phyloP scores from a whole-genome alignment of 139 green algal genomes.

The Chlorella vulgaris region DNA sequence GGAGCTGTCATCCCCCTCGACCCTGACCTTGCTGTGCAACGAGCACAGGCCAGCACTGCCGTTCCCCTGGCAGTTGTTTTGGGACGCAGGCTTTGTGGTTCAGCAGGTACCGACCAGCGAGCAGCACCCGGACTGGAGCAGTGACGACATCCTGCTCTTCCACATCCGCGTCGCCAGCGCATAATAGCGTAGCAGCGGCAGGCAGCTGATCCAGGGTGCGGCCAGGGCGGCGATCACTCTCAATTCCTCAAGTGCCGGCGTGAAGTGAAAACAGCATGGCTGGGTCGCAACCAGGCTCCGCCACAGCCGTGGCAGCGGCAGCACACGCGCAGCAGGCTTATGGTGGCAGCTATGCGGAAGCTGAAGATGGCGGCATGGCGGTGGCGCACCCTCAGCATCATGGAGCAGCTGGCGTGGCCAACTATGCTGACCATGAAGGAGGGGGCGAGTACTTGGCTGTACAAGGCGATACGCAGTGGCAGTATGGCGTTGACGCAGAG shows the following conservation, averaged over 20 bases:
- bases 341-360: background rate
- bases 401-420: background rate
- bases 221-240: no score
- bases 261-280: no score
- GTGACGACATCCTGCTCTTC: constrained; percentile 44
- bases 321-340: background rate
- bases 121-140: constrained; percentile 53
- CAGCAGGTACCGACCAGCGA: constrained; percentile 33
- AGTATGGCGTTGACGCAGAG: no score
- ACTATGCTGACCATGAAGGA: no score
- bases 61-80: constrained; percentile 22
- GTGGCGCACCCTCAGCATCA: background rate
- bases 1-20: constrained; percentile 18
- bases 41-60: constrained; percentile 30
- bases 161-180: constrained; percentile 8
- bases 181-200: background rate
- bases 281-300: constrained; percentile 12
- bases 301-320: background rate
- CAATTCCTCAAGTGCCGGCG: no score
- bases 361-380: background rate
- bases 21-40: constrained; percentile 27
- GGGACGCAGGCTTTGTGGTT: constrained; percentile 10
- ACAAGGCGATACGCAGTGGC: no score
- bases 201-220: background rate
- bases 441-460: no score